Conservation (phyloP, 2,329 filamentous ascomycete genomes). For the Aureobasidium sp. region DNA sequence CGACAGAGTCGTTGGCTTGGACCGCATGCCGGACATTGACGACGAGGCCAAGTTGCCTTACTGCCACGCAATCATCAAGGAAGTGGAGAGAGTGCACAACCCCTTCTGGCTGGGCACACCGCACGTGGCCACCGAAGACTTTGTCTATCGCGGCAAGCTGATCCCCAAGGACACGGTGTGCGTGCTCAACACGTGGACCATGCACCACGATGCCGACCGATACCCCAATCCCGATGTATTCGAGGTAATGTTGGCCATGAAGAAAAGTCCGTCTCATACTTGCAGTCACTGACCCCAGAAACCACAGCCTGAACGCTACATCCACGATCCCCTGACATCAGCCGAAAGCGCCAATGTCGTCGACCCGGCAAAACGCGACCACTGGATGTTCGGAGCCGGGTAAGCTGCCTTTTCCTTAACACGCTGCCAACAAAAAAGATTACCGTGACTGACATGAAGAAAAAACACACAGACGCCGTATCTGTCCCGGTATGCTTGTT, state of each 20-base stretch:
- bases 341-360: background rate
- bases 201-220: background rate
- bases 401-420: background rate
- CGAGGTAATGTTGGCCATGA: background rate
- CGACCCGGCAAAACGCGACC: background rate
- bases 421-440: too few species aligned
- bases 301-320: background rate
- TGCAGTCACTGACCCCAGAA: background rate
- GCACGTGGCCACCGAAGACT: background rate
- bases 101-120: background rate
- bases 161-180: background rate
- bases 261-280: background rate
- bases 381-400: background rate
- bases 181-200: background rate
- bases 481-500: constrained; percentile 51
- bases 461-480: constrained; percentile 23
- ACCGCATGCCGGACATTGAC: background rate
- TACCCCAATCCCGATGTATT: background rate
- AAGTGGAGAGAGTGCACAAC: background rate
- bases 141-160: background rate
- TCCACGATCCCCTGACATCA: background rate
- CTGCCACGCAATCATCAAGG: background rate
- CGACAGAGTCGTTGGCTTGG: background rate
- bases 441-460: too few species aligned
- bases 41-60: background rate